Evolutionary conservation across 176 grass and related monocot genomes (phyloP).

Genomic region (Juncus effusus): DNA sequence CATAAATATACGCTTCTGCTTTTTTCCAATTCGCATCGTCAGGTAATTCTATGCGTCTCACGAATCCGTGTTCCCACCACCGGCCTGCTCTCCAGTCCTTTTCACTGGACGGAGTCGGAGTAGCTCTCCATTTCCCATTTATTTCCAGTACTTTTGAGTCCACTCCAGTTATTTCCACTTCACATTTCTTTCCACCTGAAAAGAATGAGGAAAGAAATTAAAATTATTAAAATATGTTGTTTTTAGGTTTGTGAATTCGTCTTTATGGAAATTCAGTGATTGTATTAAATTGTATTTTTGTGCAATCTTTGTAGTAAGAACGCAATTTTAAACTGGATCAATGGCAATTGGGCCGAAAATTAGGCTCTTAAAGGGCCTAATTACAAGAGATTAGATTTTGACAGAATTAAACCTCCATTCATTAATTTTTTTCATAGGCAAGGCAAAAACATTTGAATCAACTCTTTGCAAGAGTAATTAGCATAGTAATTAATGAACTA

Average conservation of each 20-base stretch:
- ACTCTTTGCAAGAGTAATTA: no score
- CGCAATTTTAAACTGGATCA: neutral
- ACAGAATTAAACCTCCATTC: no score
- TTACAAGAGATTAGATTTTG: no score
- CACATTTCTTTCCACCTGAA: conserved; percentile 64
- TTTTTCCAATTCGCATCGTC: conserved; percentile 59
- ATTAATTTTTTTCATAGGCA: no score
- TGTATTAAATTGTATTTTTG: neutral
- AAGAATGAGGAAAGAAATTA: neutral
- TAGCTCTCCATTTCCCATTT: conserved; percentile 65
- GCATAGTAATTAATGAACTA: no score
- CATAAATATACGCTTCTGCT: conserved; percentile 62
- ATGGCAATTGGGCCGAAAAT: neutral
- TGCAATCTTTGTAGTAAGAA: neutral
- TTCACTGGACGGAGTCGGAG: conserved; percentile 24
- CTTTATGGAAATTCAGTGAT: no score
- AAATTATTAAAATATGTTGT: no score
- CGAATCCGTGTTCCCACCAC: conserved; percentile 97
- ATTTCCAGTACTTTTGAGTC: conserved; percentile 63
- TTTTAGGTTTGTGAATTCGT: no score
- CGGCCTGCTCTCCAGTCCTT: conserved; percentile 60
- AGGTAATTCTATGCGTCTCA: conserved; percentile 79
- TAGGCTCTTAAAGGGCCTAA: neutral
- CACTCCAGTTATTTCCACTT: conserved; percentile 68
- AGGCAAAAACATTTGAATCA: no score